These are phyloP conservation scores for Arthrobotrys sphaeroides DNA, from an alignment of 2,329 filamentous ascomycete species.

Conservation along the genomic window DNA sequence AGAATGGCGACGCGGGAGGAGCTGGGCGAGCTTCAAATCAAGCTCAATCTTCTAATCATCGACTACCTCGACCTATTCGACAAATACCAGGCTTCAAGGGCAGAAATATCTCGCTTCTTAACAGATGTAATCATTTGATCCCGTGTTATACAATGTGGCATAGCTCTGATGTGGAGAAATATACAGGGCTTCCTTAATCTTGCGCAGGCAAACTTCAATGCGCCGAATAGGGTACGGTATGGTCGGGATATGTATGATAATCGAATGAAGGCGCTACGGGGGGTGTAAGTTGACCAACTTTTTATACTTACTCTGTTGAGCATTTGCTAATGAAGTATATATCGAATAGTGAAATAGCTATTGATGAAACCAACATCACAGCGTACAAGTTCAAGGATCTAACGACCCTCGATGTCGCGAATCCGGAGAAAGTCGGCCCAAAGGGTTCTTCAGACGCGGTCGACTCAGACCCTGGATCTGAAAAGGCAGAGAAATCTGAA, in stretches of 20 bases:
- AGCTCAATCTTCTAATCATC: conserved; percentile 62
- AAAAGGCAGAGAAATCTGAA: not conserved
- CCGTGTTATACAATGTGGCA: conserved; percentile 1
- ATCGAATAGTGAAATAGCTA: not conserved
- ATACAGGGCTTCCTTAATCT: conserved; percentile 64
- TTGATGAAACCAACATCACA: not conserved
- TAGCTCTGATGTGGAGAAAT: not conserved
- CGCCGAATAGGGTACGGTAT: conserved; percentile 60
- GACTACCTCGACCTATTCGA: conserved; percentile 63
- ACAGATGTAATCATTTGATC: not conserved
- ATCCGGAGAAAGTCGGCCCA: not conserved
- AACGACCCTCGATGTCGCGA: not conserved
- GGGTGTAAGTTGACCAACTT: conserved; percentile 59
- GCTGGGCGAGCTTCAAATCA: conserved; percentile 58
- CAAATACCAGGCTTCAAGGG: conserved; percentile 62
- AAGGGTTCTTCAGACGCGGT: not conserved
- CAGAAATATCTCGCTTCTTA: conserved; percentile 58
- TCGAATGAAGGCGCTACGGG: conserved; percentile 64
- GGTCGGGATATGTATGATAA: conserved; percentile 66
- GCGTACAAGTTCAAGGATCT: conserved; percentile 20
- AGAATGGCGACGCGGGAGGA: conserved; percentile 31
- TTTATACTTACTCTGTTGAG: not conserved
- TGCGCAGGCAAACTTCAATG: conserved; percentile 65
- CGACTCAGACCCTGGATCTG: not conserved
- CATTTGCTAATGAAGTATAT: not conserved